Percentiles rank a stretch among this genome's conserved stretches.
Conservation (phyloP, 768 basidiomycete genomes). For the Daedaleopsis sinensis region DNA sequence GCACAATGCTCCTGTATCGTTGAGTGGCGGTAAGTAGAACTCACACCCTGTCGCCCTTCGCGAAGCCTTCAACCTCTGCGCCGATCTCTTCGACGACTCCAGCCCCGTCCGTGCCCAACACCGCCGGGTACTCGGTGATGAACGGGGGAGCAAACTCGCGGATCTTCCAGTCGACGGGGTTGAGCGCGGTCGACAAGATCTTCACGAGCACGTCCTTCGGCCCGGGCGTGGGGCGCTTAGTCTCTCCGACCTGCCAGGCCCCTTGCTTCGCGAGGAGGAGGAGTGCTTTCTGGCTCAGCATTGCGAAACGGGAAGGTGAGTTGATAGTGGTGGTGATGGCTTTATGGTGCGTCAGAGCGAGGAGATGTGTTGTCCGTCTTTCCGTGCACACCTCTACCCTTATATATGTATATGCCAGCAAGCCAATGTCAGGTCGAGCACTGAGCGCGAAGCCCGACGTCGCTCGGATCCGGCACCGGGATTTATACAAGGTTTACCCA, state of each 20-base stretch:
- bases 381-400: too few species aligned
- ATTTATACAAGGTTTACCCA: too few species aligned
- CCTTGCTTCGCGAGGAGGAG: slow-evolving; percentile 7
- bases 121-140: slow-evolving; percentile 30
- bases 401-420: too few species aligned
- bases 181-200: slow-evolving; percentile 29
- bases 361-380: too few species aligned
- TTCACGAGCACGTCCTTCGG: slow-evolving; percentile 32
- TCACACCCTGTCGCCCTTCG: slow-evolving; percentile 46
- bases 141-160: slow-evolving; percentile 15
- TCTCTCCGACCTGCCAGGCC: slow-evolving; percentile 1
- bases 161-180: slow-evolving; percentile 41
- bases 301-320: background rate
- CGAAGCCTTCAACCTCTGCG: slow-evolving; percentile 37
- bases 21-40: background rate
- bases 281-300: slow-evolving; percentile 19
- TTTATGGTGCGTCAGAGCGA: too few species aligned
- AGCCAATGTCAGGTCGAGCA: too few species aligned
- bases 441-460: too few species aligned
- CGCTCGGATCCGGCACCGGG: too few species aligned
- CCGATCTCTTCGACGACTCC: slow-evolving; percentile 44
- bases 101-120: slow-evolving; percentile 27
- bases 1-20: background rate
- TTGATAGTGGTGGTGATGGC: too few species aligned
- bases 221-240: slow-evolving; percentile 1